Base-by-base conservation (phyloP, 768 basidiomycete species). In the Lentinula boryana region DNA sequence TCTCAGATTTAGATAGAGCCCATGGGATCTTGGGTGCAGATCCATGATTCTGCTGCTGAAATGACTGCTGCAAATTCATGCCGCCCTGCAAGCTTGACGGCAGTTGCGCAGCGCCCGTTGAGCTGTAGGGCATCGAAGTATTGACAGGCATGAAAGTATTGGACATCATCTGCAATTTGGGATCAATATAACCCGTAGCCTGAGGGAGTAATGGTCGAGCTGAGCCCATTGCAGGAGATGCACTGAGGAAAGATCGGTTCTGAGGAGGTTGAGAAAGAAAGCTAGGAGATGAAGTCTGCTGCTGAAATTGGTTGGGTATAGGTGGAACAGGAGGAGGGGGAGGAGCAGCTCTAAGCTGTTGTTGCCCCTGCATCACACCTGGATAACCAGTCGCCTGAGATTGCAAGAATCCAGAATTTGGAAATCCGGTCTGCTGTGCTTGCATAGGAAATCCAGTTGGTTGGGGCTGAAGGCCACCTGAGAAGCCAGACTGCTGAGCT, bases 91-190 rank as follows among this genome's bases (percentile, higher is more conserved):
- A 81, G 60, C 84, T 85, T 44, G 81, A 80, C 33, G 78, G 78
- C 65, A 94, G 84, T 70, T 89, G 86, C 7, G 91, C 88, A 2
- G 77, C 71, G 8, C 85, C 87, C 4, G 77, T 82, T 2, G 84
- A 74, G 44, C 78, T 77, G 68, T 86, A 88, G 7, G 83, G 85
- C 13, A 84, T 72, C 32, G 85, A 78, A 2, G 75, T 73, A 64
- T 85, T 89, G 56, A 84, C 76, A 12, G 96, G 95, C 86, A 98
- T 91, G 75, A 98, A 97, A 0, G 89, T 87, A 62, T 76, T 89
- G n/a, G 86, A 86, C 90, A 97, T 93, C 84, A 95, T 87, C 70
- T 85, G 84, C 54, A 95, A 75, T 18, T 93, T 77, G 1, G 93
- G 94, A 74, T 96, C 90, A 58, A 89, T 75, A 66, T 82, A 91